Evolutionary conservation across 2,329 filamentous ascomycete genomes (phyloP).

Genomic region (Aspergillus melleus): DNA sequence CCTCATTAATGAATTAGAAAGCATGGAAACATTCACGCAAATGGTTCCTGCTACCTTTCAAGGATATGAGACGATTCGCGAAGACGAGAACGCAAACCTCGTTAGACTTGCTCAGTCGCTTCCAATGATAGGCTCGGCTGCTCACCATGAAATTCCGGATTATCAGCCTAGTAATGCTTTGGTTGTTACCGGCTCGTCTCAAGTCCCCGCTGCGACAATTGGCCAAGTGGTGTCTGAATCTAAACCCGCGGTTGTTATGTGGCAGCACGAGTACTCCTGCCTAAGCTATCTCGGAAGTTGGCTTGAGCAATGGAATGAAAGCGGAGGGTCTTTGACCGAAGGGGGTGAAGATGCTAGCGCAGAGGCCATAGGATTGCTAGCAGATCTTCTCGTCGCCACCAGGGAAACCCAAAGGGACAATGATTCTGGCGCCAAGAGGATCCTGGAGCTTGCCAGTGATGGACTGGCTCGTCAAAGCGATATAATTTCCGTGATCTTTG

Average conservation of each 20-base stretch:
- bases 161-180: constrained; percentile 31
- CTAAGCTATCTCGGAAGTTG: constrained; percentile 76
- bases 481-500: constrained; percentile 77
- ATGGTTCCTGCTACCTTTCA: constrained; percentile 70
- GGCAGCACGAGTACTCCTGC: constrained; percentile 74
- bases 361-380: constrained; percentile 73
- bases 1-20: constrained; percentile 65
- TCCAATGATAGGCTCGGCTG: constrained; percentile 43
- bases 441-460: constrained; percentile 53
- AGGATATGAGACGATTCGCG: constrained; percentile 73
- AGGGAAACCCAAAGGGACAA: constrained; percentile 33
- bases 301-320: constrained; percentile 49
- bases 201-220: constrained; percentile 40
- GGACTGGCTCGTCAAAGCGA: constrained; percentile 56
- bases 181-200: constrained; percentile 36
- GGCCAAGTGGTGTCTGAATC: constrained; percentile 71
- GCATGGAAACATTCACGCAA: constrained; percentile 74
- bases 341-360: constrained; percentile 63
- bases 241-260: constrained; percentile 72
- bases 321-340: constrained; percentile 53
- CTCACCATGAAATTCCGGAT: constrained; percentile 22
- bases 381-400: constrained; percentile 62
- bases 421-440: constrained; percentile 40
- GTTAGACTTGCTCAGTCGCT: constrained; percentile 66
- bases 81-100: constrained; percentile 81